Base-by-base conservation (phyloP, 2,329 filamentous ascomycete genomes). In the Colletotrichum destructivum region DNA sequence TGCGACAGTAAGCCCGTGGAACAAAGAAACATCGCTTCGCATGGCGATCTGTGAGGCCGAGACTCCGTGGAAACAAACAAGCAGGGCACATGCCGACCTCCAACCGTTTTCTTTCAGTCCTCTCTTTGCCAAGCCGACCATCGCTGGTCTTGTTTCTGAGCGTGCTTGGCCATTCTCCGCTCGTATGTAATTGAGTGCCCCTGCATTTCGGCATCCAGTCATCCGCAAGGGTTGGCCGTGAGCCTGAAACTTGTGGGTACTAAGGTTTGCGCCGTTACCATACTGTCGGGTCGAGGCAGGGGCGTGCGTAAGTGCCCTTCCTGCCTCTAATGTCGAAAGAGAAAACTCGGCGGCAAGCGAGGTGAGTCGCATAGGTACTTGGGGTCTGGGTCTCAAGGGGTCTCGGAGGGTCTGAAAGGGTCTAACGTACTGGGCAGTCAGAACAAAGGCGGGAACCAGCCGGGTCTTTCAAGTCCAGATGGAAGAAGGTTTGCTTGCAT, bases 261-360 rank as follows among this genome's bases (percentile, higher is more conserved):
- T 56, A 56, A 56, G 54, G 54, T 56, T 56, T 56, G 9, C 54
- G 54, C 54, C 35, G 54, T 56, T 56, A 40, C 54, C 54, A 16
- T 56, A 23, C 54, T 56, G 54, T 56, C n/a, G 35, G 54, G 54
- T 56, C 35, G 35, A 21, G 23, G 4, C 35, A 56, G 54, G 54
- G 54, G 42, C 42, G 5, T 46, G 35, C 54, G 54, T 1, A n/a
- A 42, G 54, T 4, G 16, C 54, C 54, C 11, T 15, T 23, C n/a
- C 31, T 35, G 31, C 31, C 35, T 40, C 1, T 56, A 4, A 12
- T 56, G 35, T 35, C 16, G 35, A 56, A 56, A n/a, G 54, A 56
- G 54, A 31, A 40, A 56, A 15, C 31, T 26, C n/a, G 9, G 4
- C 54, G 21, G 15, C 42, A 46, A 46, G 16, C 16, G 13, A 46